Conservation (phyloP, 75 land plant species). For the Isoetes taiwanensis region DNA sequence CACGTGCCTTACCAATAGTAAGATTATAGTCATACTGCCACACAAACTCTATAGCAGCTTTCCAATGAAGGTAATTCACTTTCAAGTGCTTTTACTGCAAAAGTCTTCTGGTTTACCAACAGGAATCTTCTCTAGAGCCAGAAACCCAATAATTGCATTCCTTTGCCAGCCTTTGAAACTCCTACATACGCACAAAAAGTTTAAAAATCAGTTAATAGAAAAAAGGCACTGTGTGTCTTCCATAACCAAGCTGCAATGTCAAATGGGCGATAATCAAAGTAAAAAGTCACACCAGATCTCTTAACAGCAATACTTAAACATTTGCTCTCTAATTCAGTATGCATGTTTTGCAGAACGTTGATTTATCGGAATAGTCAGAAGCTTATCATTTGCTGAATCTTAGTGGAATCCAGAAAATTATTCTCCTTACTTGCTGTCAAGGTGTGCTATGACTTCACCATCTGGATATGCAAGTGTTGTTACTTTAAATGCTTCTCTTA, state of each 20-base stretch:
- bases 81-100: too few relatives aligned
- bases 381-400: too few relatives aligned
- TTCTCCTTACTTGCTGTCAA: conserved; percentile 80
- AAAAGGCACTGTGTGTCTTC: neutral
- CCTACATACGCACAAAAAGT: conserved; percentile 23
- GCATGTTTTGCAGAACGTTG: too few relatives aligned
- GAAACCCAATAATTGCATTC: conserved; percentile 45
- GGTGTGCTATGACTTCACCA: conserved; percentile 66
- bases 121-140: conserved; percentile 36
- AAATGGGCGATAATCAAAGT: neutral
- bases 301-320: too few relatives aligned
- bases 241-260: neutral
- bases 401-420: too few relatives aligned
- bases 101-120: conserved; percentile 72
- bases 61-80: too few relatives aligned
- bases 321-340: too few relatives aligned
- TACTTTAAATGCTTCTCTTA: conserved; percentile 46
- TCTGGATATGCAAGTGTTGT: conserved; percentile 62
- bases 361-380: too few relatives aligned
- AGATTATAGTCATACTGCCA: too few relatives aligned
- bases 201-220: neutral
- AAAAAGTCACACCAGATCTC: conserved; percentile 13
- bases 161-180: conserved; percentile 86
- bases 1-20: too few relatives aligned
- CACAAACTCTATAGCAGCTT: too few relatives aligned